Percentiles rank a stretch among this genome's conserved stretches.
These are phyloP conservation scores for Fusarium virguliforme DNA, from an alignment of 2,329 filamentous ascomycete species.

Conservation along the genomic window DNA sequence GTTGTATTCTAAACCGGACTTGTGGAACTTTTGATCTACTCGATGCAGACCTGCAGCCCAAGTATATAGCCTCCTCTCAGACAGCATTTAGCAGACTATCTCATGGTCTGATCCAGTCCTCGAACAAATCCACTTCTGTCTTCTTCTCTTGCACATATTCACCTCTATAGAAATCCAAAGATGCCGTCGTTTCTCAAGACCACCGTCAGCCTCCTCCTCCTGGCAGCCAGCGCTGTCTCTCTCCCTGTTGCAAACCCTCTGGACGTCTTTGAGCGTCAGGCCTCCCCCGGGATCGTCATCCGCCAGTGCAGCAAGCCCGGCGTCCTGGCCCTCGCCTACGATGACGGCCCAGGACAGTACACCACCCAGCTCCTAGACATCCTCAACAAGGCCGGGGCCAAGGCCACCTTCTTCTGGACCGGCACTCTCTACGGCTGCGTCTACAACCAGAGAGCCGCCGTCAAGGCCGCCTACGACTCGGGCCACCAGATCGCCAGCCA, in stretches of 20 bases:
- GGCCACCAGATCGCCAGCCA: constrained; percentile 71
- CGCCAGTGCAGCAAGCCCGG: constrained; percentile 62
- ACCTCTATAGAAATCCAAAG: background rate
- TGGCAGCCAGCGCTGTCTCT: constrained; percentile 51
- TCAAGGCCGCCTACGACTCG: constrained; percentile 66
- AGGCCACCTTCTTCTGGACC: constrained; percentile 70
- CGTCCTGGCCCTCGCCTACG: constrained; percentile 68
- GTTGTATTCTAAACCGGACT: constrained; percentile 8
- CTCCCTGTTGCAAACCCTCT: constrained; percentile 57
- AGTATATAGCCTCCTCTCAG: constrained; percentile 7
- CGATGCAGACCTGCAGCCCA: background rate
- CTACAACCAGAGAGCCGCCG: constrained; percentile 66
- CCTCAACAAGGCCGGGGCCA: constrained; percentile 64
- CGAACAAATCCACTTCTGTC: background rate
- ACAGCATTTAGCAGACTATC: background rate
- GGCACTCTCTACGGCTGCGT: constrained; percentile 68
- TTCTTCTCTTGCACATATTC: background rate
- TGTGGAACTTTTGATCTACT: constrained; percentile 7
- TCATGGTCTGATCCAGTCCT: background rate
- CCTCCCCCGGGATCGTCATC: constrained; percentile 62
- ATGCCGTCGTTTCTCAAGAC: constrained; percentile 35
- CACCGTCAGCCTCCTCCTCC: constrained; percentile 28
- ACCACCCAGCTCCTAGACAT: constrained; percentile 67
- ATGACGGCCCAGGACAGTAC: constrained; percentile 68
- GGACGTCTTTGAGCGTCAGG: constrained; percentile 58